Evolutionary conservation across 1,284 basidiomycete genomes (phyloP).

Genomic region (Austroboletus niveus): DNA sequence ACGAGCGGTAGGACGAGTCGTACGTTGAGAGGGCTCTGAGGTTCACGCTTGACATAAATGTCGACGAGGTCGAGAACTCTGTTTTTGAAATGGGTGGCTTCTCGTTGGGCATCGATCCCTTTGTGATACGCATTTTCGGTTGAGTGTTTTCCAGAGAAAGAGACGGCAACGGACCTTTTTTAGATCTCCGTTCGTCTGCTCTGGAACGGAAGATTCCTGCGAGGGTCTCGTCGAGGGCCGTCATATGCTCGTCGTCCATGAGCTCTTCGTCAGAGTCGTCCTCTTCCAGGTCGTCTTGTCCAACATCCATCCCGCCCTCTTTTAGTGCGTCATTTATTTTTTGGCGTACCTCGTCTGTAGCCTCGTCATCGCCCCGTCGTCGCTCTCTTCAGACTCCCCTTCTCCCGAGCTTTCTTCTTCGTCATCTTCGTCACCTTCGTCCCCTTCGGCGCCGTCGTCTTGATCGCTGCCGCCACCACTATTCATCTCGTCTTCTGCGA

Average conservation of each 20-base stretch:
- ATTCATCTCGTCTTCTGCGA: conserved; percentile 42
- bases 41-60: conserved; percentile 75
- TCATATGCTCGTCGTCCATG: conserved; percentile 98
- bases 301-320: conserved; percentile 66
- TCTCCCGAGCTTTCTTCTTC: conserved; percentile 40
- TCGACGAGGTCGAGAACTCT: conserved; percentile 92
- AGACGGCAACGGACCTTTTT: conserved; percentile 52
- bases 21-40: conserved; percentile 63
- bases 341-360: conserved; percentile 68
- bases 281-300: conserved; percentile 42
- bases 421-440: conserved; percentile 20
- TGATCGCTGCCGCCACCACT: conserved; percentile 38
- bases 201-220: conserved; percentile 84
- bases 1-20: conserved; percentile 76
- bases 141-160: neutral
- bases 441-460: conserved; percentile 41
- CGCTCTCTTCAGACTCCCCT: conserved; percentile 30
- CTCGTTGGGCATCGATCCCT: conserved; percentile 67
- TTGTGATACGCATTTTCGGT: conserved; percentile 22
- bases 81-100: conserved; percentile 93
- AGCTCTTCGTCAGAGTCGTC: conserved; percentile 56
- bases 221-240: conserved; percentile 91
- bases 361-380: conserved; percentile 48
- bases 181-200: conserved; percentile 57
- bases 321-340: conserved; percentile 80